Conservation (phyloP, 768 basidiomycete species). For the Udeniomyces megalosporus region DNA sequence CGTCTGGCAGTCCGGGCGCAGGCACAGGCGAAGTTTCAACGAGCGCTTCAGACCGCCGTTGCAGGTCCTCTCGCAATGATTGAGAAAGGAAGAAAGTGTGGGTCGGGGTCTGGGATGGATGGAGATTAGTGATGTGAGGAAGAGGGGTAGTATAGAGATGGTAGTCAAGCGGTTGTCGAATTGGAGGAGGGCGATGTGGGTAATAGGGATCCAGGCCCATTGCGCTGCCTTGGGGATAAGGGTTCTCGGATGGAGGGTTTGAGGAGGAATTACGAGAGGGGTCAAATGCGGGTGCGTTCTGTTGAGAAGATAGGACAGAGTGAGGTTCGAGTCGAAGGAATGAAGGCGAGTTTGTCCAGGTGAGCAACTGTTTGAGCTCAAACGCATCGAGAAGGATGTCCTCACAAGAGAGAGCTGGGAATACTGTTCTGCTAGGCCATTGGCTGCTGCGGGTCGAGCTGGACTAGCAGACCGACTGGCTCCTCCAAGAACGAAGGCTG, state of each 20-base stretch:
- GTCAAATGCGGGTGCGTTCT: background rate
- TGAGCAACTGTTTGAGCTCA: too few relatives aligned
- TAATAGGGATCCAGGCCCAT: background rate
- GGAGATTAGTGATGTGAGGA: constrained; percentile 42
- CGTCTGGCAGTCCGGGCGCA: constrained; percentile 41
- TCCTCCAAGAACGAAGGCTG: constrained; percentile 5
- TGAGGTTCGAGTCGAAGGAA: background rate
- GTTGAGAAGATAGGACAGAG: background rate
- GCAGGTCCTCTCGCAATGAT: constrained; percentile 46
- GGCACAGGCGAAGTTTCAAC: constrained; percentile 27
- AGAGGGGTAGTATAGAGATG: constrained; percentile 66
- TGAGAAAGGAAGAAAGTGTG: constrained; percentile 71
- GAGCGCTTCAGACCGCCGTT: constrained; percentile 36
- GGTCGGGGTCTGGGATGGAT: constrained; percentile 28
- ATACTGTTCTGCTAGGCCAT: background rate
- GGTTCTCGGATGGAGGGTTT: background rate
- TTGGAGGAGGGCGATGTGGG: background rate
- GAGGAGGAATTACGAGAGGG: background rate
- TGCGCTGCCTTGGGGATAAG: background rate
- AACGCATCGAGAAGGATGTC: too few relatives aligned
- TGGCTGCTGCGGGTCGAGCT: background rate
- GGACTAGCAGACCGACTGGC: background rate
- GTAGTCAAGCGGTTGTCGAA: constrained; percentile 46
- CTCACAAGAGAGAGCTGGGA: constrained; percentile 13
- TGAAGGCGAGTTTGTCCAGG: too few relatives aligned